Conservation (phyloP, 1,139 yeast species). For the Saccharomyces pastorianus region DNA sequence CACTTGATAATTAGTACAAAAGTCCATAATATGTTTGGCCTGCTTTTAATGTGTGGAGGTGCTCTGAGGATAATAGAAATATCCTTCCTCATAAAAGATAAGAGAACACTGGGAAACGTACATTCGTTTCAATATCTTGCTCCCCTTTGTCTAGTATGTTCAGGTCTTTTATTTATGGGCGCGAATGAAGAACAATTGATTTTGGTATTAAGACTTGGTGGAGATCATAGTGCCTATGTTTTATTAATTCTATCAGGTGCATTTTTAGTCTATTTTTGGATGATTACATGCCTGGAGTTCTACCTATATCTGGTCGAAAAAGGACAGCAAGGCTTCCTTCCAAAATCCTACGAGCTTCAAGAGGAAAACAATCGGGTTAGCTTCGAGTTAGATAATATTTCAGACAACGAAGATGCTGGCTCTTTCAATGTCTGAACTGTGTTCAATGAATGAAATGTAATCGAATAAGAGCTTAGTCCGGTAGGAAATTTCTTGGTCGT, state of each 20-base stretch:
- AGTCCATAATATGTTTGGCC: conserved; percentile 81
- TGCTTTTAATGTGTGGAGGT: conserved; percentile 74
- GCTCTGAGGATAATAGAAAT: conserved; percentile 66
- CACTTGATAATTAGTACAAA: conserved; percentile 66
- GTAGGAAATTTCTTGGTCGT: too few relatives aligned
- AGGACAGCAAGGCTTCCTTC: conserved; percentile 9
- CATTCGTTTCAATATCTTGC: conserved; percentile 75
- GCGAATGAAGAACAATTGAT: conserved; percentile 84
- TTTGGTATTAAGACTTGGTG: conserved; percentile 61
- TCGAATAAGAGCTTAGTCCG: too few relatives aligned
- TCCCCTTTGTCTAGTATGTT: conserved; percentile 65
- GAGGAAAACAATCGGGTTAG: neutral
- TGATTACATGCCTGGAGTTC: conserved; percentile 46
- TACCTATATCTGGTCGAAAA: conserved; percentile 42
- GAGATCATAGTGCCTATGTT: conserved; percentile 79
- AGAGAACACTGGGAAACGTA: conserved; percentile 45
- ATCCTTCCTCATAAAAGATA: conserved; percentile 55
- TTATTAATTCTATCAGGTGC: conserved; percentile 67
- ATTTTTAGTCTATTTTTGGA: conserved; percentile 61
- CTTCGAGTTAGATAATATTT: conserved; percentile 6
- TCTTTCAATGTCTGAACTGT: neutral
- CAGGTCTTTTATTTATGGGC: conserved; percentile 81
- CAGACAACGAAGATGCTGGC: neutral
- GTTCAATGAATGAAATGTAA: neutral
- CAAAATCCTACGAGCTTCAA: conserved; percentile 3